These are phyloP conservation scores for Neurospora sp. DNA, from an alignment of 495 filamentous ascomycete genomes.

Conservation along the genomic window DNA sequence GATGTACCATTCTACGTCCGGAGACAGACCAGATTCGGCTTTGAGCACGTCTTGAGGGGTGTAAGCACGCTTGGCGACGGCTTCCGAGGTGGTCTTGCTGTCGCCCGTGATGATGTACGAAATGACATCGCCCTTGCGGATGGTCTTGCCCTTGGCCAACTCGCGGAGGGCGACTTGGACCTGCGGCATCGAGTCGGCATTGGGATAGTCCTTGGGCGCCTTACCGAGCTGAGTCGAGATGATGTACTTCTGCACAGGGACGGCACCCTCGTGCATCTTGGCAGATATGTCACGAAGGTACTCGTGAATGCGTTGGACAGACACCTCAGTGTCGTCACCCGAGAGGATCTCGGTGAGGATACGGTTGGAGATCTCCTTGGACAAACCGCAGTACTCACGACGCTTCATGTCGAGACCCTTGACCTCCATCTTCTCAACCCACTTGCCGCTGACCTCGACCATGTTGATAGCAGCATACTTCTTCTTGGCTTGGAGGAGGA, in stretches of 20 bases:
- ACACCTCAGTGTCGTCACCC: conserved; percentile 81
- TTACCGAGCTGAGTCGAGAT: conserved; percentile 98
- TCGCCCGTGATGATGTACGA: conserved; percentile 85
- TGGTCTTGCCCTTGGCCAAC: conserved; percentile 71
- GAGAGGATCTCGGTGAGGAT: conserved; percentile 87
- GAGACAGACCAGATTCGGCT: conserved; percentile 58
- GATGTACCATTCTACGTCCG: conserved; percentile 92
- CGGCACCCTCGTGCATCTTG: conserved; percentile 53
- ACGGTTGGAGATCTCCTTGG: conserved; percentile 79
- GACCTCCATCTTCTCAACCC: conserved; percentile 87
- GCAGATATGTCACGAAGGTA: conserved; percentile 72
- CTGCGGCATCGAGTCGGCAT: conserved; percentile 89
- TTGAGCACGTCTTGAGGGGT: conserved; percentile 78
- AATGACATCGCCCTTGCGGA: conserved; percentile 91
- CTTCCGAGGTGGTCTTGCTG: conserved; percentile 58
- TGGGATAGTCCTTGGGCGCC: conserved; percentile 83
- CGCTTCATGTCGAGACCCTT: conserved; percentile 97
- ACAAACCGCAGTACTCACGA: conserved; percentile 89
- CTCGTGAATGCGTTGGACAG: conserved; percentile 83
- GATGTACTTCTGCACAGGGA: conserved; percentile 19
- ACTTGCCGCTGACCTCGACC: conserved; percentile 80
- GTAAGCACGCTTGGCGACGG: conserved; percentile 78
- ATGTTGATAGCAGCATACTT: conserved; percentile 98
- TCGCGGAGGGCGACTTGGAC: conserved; percentile 89
- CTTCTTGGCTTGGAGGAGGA: conserved; percentile 95